These are phyloP conservation scores for Ramichloridium luteum DNA, from an alignment of 2,329 filamentous ascomycete species.

Conservation along the genomic window DNA sequence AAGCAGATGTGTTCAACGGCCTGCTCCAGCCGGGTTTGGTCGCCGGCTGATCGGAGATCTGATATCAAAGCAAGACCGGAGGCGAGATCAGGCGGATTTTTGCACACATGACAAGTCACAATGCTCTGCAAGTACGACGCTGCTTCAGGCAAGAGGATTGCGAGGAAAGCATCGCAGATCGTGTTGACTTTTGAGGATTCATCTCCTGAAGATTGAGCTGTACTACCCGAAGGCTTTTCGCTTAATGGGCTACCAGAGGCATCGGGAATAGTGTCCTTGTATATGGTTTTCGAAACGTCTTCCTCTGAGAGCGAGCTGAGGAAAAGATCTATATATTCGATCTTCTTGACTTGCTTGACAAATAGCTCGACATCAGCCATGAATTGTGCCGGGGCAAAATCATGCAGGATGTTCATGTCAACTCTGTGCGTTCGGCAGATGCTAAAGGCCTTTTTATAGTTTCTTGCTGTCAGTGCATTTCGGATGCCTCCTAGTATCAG, in stretches of 20 bases:
- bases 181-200: slow-evolving; percentile 68
- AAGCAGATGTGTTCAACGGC: slow-evolving; percentile 97
- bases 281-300: slow-evolving; percentile 87
- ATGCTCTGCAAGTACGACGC: slow-evolving; percentile 70
- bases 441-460: slow-evolving; percentile 74
- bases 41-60: slow-evolving; percentile 48
- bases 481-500: slow-evolving; percentile 87
- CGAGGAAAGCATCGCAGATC: slow-evolving; percentile 75
- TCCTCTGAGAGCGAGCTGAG: slow-evolving; percentile 52
- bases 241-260: slow-evolving; percentile 7
- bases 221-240: slow-evolving; percentile 1
- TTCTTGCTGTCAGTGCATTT: slow-evolving; percentile 61
- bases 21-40: slow-evolving; percentile 65
- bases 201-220: background rate
- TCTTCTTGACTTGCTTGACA: slow-evolving; percentile 69
- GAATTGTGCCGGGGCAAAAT: slow-evolving; percentile 82
- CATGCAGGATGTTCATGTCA: slow-evolving; percentile 94
- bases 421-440: slow-evolving; percentile 87
- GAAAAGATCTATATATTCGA: slow-evolving; percentile 79
- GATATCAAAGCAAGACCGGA: slow-evolving; percentile 72
- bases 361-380: slow-evolving; percentile 63
- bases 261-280: slow-evolving; percentile 64
- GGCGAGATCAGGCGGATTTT: slow-evolving; percentile 77
- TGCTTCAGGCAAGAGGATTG: slow-evolving; percentile 50
- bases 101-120: slow-evolving; percentile 90